These are phyloP conservation scores for Aspergillus avenaceus DNA, from an alignment of 495 filamentous ascomycete genomes.

Conservation along the genomic window DNA sequence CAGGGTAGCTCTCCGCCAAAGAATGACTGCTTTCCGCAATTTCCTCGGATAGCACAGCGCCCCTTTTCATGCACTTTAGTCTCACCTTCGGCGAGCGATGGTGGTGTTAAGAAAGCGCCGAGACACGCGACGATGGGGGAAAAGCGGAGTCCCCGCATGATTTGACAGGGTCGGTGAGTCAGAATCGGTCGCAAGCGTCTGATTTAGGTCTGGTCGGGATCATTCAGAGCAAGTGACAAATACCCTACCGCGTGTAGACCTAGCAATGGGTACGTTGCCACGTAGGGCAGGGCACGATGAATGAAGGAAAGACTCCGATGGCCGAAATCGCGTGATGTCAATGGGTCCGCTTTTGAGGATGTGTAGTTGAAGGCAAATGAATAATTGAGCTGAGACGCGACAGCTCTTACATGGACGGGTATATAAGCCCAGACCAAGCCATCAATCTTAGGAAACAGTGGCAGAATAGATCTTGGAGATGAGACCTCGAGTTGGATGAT, in stretches of 20 bases:
- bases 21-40: constrained; percentile 84
- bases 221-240: neutral
- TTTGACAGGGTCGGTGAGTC: constrained; percentile 2
- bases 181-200: neutral
- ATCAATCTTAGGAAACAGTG: neutral
- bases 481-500: neutral
- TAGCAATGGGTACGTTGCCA: neutral
- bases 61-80: constrained; percentile 79
- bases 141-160: constrained; percentile 34
- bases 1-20: constrained; percentile 88
- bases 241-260: neutral
- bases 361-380: neutral
- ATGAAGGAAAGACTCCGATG: neutral
- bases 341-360: neutral
- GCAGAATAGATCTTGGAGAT: neutral
- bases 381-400: neutral
- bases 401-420: neutral
- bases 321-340: neutral
- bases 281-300: neutral
- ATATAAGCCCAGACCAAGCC: neutral
- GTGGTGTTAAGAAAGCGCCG: constrained; percentile 25
- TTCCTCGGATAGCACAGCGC: constrained; percentile 84
- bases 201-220: neutral
- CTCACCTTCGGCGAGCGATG: constrained; percentile 31
- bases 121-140: constrained; percentile 27